Base-by-base conservation (phyloP, 1,284 basidiomycete species). In the Testicularia cyperi region DNA sequence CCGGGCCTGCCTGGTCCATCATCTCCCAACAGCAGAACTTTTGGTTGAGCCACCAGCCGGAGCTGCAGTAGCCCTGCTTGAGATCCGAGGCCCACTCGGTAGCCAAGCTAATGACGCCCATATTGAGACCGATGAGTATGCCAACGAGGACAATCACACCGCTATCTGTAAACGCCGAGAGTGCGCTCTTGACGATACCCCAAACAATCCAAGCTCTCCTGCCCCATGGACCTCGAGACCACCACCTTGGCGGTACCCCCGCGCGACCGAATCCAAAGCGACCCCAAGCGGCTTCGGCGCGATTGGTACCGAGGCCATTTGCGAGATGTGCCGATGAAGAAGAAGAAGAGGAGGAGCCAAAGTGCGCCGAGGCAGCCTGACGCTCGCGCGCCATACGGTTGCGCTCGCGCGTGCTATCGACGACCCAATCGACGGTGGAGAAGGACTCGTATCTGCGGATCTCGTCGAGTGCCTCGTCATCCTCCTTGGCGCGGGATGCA, bases 21-120 rank as follows among this genome's bases (percentile, higher is more conserved):
- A 72, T 60, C 74, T 92, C 91, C 88, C 90, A 92, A 76, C 95
- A 99, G 79, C 95, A 98, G 77, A 97, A 97, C 74, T 96, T 90
- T 70, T 90, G 86, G 77, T 92, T 95, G 45, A 98, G 78, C 94
- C 95, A 99, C 95, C 95, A 98, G 3, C 90, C 92, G 45, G 92
- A 88, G 1, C 85, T 83, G 78, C 95, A 99, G 75, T 95, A 94
- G 0, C 95, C 95, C 80, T 92, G 88, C 80, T 97, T 97, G 56
- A 97, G 84, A 77, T 98, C 92, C 1, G 92, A 92, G 8, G 97
- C 83, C 95, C 95, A 99, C 78, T 88, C 90, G n/a, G 91, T 95
- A 47, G 92, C 81, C 67, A 98, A 95, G 28, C 91, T 92, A 62
- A 97, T 94, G 49, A 98, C 78, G 2, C 91, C 95, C 26, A 92